A percentile compares a stretch with the other conserved stretches of the same genome.
Evolutionary conservation across 2,329 filamentous ascomycete genomes (phyloP).

Genomic region (Alternaria burnsii): DNA sequence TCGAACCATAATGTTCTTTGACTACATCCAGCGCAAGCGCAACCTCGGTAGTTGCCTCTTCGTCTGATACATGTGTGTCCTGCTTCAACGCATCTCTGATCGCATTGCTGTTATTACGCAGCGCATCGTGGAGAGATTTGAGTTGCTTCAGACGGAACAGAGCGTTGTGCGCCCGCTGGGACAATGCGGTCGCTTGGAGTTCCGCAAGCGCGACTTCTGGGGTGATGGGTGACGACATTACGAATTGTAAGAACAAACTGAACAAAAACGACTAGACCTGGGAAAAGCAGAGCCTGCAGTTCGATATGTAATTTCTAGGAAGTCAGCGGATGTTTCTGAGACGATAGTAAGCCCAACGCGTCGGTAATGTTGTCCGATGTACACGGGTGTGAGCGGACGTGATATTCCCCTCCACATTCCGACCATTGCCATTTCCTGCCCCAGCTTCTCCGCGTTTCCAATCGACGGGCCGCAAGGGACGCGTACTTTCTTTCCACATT

Average conservation of each 20-base stretch:
- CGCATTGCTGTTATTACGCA: conserved; percentile 47
- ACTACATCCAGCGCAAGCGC: conserved; percentile 53
- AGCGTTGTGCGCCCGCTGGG: conserved; percentile 47
- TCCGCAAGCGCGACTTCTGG: conserved; percentile 36
- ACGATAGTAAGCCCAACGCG: not conserved
- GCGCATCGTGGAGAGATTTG: conserved; percentile 52
- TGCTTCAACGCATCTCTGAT: conserved; percentile 54
- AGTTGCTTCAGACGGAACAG: conserved; percentile 59
- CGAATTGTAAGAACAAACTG: not conserved
- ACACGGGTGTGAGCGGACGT: not conserved
- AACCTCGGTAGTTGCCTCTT: conserved; percentile 55
- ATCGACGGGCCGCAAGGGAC: conserved; percentile 5
- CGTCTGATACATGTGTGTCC: conserved; percentile 48
- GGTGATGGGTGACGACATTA: conserved; percentile 25
- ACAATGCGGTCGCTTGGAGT: conserved; percentile 53
- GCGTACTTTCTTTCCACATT: not conserved
- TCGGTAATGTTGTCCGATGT: conserved; percentile 3
- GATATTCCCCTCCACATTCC: conserved; percentile 29
- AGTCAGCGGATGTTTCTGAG: not conserved
- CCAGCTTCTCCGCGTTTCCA: conserved; percentile 14
- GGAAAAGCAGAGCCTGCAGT: not conserved
- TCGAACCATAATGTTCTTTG: conserved; percentile 50
- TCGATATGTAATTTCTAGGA: conserved; percentile 14
- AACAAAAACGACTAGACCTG: not conserved
- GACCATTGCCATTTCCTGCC: conserved; percentile 6